Evolutionary conservation across 768 basidiomycete genomes (phyloP).

Genomic region (Fomitopsis serialis): DNA sequence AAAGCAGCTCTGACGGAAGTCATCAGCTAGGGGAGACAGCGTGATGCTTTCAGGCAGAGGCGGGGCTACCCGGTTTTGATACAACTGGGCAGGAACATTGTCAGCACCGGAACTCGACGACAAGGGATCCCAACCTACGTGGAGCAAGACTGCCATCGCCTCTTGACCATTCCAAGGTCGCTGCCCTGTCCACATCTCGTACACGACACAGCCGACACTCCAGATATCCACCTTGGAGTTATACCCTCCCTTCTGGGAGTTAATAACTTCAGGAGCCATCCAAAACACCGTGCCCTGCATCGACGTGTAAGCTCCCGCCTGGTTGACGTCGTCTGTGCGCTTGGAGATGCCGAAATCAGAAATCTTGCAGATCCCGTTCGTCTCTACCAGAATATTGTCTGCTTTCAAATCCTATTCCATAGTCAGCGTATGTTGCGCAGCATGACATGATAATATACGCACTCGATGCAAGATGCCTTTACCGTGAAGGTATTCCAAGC

Average conservation of each 20-base stretch:
- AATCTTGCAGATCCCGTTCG: conserved; percentile 90
- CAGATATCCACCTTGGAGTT: conserved; percentile 98
- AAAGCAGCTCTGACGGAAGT: conserved; percentile 88
- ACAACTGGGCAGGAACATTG: conserved; percentile 47
- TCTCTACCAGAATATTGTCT: conserved; percentile 96
- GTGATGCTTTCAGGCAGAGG: conserved; percentile 83
- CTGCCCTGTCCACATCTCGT: conserved; percentile 99
- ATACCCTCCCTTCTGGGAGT: conserved; percentile 85
- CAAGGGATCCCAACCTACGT: conserved; percentile 50
- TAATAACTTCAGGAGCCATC: conserved; percentile 97
- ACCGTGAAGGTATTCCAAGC: conserved; percentile 89
- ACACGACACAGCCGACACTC: conserved; percentile 96
- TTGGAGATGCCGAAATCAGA: conserved; percentile 99
- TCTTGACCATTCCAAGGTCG: conserved; percentile 93
- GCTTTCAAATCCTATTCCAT: conserved; percentile 82
- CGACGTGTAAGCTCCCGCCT: conserved; percentile 79
- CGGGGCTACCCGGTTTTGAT: conserved; percentile 78
- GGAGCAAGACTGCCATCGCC: conserved; percentile 89
- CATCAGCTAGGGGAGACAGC: conserved; percentile 69
- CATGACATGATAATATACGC: conserved; percentile 16
- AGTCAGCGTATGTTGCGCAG: background rate
- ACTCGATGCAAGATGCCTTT: conserved; percentile 91
- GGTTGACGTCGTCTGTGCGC: conserved; percentile 80
- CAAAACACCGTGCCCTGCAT: conserved; percentile 99
- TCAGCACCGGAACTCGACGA: background rate